Conservation (phyloP, 371 early-diverging fungal genomes). For the Choanephora cucurbitarum region DNA sequence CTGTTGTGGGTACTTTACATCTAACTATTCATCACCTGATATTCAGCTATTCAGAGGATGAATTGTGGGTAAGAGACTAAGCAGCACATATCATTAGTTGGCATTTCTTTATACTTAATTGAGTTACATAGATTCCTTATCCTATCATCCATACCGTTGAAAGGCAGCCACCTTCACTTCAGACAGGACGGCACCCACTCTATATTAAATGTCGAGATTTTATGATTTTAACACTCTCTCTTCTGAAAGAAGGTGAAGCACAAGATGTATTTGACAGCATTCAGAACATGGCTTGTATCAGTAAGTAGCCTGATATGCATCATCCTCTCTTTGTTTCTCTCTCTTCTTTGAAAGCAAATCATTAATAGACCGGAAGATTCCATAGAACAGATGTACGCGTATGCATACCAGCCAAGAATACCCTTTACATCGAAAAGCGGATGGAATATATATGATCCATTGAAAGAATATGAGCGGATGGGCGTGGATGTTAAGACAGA, state of each 20-base stretch:
- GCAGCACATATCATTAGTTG: neutral
- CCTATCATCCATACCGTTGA: constrained; percentile 85
- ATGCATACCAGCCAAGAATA: constrained; percentile 64
- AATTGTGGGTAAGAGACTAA: constrained; percentile 65
- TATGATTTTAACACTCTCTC: constrained; percentile 67
- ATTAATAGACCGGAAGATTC: constrained; percentile 43
- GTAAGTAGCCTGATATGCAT: constrained; percentile 43
- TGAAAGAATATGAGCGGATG: constrained; percentile 83
- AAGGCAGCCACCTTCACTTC: constrained; percentile 55
- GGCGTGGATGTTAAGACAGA: constrained; percentile 74
- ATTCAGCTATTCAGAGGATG: constrained; percentile 64
- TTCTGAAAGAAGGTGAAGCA: constrained; percentile 71
- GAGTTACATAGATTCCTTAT: constrained; percentile 68
- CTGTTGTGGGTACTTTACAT: constrained; percentile 71
- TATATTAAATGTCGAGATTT: constrained; percentile 83
- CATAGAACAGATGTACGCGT: constrained; percentile 82
- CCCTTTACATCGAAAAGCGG: constrained; percentile 53
- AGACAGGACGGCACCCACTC: constrained; percentile 57
- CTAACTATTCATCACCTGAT: constrained; percentile 81
- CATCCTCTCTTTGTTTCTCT: neutral
- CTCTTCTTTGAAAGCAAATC: constrained; percentile 18
- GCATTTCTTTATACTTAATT: neutral
- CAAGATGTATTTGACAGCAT: constrained; percentile 80
- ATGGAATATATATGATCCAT: constrained; percentile 79
- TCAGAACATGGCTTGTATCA: constrained; percentile 68